Evolutionary conservation across 768 basidiomycete species (phyloP), one percentile per base, ranked within the genome.

Genomic region (Lactifluus piperatus): DNA sequence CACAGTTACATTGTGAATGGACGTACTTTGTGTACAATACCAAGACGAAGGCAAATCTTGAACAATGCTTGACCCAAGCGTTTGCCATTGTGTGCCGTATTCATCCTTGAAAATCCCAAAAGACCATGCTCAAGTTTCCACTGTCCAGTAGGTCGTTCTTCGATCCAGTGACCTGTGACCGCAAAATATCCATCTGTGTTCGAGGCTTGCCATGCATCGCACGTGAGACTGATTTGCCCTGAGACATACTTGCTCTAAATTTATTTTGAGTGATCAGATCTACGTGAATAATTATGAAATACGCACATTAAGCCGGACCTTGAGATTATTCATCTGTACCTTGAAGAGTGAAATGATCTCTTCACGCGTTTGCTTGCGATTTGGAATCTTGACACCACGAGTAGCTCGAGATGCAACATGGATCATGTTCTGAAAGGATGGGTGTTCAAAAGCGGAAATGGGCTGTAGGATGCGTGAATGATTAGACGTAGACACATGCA

Each of bases 51-150:
- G 0, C 66, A 55, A 27, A 78, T 65, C 57, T 71, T 71, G 65
- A 67, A 78, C 0, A 79, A 62, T 0, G 72, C 75, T 30, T 72
- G 72, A 0, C 75, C 73, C 0, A 76, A 68, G 0, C 68, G 68
- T 1, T 20, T 20, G 0, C 75, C 74, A 48, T 67, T 69, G 60
- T 77, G 76, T 10, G 75, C 67, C 22, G 64, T 66, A 58, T 74
- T 74, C 16, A 77, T 29, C 18, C 57, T 64, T 0, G 66, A 68
- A 41, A 77, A 77, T 1, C 75, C 75, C 2, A 75, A 47, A 0
- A 78, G 58, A 3, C 68, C 68, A 37, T 55, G 65, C 20, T 71
- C 48, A 9, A 71, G 41, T 27, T 66, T 55, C 73, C 72, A 76
- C 8, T 64, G 18, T 10, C 20, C 44, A 20, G 24, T 8, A 7